These are phyloP conservation scores for Cucurbitaria berberidis DNA, from an alignment of 2,329 filamentous ascomycete species.

Conservation along the genomic window DNA sequence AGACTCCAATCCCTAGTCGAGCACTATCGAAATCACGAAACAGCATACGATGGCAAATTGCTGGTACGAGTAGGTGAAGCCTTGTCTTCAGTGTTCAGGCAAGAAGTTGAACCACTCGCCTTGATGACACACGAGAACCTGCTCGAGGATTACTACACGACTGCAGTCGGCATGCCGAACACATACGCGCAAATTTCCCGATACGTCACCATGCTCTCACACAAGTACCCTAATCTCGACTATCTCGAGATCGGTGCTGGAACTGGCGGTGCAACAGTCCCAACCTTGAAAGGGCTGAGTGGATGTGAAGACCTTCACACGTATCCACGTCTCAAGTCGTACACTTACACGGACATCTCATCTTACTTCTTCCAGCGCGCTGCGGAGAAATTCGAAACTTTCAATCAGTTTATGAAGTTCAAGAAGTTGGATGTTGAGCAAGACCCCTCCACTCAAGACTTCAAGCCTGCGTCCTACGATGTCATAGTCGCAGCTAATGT, in stretches of 20 bases:
- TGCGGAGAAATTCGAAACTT: constrained; percentile 14
- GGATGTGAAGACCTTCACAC: constrained; percentile 3
- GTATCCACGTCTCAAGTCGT: constrained; percentile 17
- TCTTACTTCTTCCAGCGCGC: constrained; percentile 26
- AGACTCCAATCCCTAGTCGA: constrained; percentile 11
- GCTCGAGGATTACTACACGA: constrained; percentile 20
- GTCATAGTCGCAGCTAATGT: constrained; percentile 45
- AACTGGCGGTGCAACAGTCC: constrained; percentile 20
- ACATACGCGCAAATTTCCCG: constrained; percentile 22
- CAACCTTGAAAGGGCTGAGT: constrained; percentile 12
- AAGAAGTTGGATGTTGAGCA: constrained; percentile 27
- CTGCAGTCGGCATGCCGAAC: constrained; percentile 21
- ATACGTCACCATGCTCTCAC: constrained; percentile 14
- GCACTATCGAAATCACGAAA: constrained; percentile 13
- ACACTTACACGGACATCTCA: constrained; percentile 27
- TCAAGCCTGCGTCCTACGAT: constrained; percentile 25
- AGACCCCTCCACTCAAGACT: constrained; percentile 26
- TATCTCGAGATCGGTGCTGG: constrained; percentile 26
- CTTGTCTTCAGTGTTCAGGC: constrained; percentile 14
- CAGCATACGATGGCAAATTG: constrained; percentile 18
- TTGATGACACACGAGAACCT: constrained; percentile 23
- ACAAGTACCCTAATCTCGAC: constrained; percentile 20
- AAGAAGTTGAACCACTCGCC: constrained; percentile 18
- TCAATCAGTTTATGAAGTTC: constrained; percentile 20
- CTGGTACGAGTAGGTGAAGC: constrained; percentile 20